Base-by-base conservation (phyloP, 805 yeast species). In the Suhomyces emberorum region DNA sequence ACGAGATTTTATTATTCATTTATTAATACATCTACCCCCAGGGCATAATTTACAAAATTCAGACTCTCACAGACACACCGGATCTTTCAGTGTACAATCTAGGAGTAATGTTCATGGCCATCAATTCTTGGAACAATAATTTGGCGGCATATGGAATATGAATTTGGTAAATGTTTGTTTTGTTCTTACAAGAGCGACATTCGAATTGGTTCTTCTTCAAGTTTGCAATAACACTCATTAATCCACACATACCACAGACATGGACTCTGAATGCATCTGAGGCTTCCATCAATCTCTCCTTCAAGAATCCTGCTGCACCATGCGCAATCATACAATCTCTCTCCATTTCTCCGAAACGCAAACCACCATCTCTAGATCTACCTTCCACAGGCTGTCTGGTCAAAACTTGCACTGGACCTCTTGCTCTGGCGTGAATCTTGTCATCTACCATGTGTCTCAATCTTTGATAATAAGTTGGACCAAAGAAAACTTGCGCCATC, bases 241-340 rank as follows among this genome's bases (percentile, higher is more conserved):
- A 77, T 28, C 99, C 99, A 74, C 99, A 93, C 54, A 91, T 80
- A 57, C 98, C 98, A 72, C 99, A 93, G 20, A 93, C 83, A 60
- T 93, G 98, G 28, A 93, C 98, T 65, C 98, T 78, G 74, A 93
- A 93, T 2, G 98, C 97, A 70, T 93, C 99, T 0, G 98, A 91
- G 9, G 97, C 96, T 65, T 93, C 98, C 97, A 93, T 91, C 62
- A 93, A 73, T 63, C 99, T 78, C 70, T 93, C 99, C 65, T 91
- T 88, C 70, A 93, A 77, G 73, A 93, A 91, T 6, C 97, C 95
- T 3, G 98, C 97, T 10, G 97, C 98, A 63, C 99, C 99, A 61
- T 93, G 98, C 2, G 99, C 98, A 74, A 93, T 93, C 97, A 93
- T 91, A 83, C 99, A 93, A 76, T 93, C 99, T 73, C 99, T 87